These are phyloP conservation scores for Pholiota microspora DNA, from an alignment of 768 basidiomycete genomes.

Conservation along the genomic window DNA sequence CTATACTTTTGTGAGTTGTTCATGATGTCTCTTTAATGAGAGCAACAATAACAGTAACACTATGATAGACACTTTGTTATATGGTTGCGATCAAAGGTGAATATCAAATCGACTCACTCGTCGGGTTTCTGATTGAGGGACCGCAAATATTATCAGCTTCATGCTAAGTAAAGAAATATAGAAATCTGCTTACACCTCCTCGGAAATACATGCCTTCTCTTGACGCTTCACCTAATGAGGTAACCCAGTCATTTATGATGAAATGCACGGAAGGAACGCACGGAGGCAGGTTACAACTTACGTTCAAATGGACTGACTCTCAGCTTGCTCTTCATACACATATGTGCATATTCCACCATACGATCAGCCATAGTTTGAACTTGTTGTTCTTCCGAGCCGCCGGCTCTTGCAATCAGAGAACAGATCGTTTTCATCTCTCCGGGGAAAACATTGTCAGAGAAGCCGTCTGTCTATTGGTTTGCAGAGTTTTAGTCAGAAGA, in stretches of 20 bases:
- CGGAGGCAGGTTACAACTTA: conserved; percentile 39
- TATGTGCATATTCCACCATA: conserved; percentile 64
- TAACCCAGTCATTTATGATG: conserved; percentile 8
- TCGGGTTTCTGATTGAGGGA: conserved; percentile 62
- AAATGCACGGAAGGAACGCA: not conserved
- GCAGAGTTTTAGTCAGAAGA: not conserved
- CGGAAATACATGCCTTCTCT: conserved; percentile 62
- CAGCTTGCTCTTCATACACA: conserved; percentile 66
- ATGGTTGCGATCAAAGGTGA: conserved; percentile 16
- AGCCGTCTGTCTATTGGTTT: conserved; percentile 45
- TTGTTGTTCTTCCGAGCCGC: conserved; percentile 54
- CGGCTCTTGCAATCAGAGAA: conserved; percentile 56
- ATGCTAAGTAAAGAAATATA: conserved; percentile 6
- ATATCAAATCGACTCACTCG: conserved; percentile 50
- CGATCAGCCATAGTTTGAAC: conserved; percentile 73
- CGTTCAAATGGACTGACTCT: conserved; percentile 76
- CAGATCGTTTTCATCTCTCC: conserved; percentile 71
- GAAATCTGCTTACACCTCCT: conserved; percentile 62
- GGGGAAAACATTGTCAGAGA: conserved; percentile 64
- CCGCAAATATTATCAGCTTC: conserved; percentile 10
- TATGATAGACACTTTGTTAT: conserved; percentile 22
- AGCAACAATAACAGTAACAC: conserved; percentile 70
- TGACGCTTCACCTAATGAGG: conserved; percentile 53
- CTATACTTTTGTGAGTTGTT: conserved; percentile 11
- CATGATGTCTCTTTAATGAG: conserved; percentile 64